Base-by-base conservation (phyloP, 352 stramenopile genomes). In the Pythium aphanidermatum region DNA sequence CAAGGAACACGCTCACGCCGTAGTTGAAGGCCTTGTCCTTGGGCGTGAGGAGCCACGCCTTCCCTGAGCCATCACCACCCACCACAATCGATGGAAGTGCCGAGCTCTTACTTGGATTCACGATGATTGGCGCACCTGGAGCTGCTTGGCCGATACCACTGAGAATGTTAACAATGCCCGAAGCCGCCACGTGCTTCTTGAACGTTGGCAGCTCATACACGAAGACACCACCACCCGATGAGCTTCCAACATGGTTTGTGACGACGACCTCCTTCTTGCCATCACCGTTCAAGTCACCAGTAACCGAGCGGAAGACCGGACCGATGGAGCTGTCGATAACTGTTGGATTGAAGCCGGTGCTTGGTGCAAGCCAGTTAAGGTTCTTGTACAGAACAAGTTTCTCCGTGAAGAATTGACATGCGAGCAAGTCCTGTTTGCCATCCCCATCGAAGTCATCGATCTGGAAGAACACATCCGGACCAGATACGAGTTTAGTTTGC, bases 311-410 rank as follows among this genome's bases (percentile, higher is more conserved):
- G 28, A 54, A 46, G 2, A 46, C 46, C 14, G 46, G 46, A 12
- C 46, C 46, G 36, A 54, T 54, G 17, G 36, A 45, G 36, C 46
- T 54, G 36, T 54, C 46, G 28, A 54, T 38, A n/a, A 54, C 35
- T 14, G 46, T 46, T 17, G 46, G 28, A 29, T 46, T 54, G 36
- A 54, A 54, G 27, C 46, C 46, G 19, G 46, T 27, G 6, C 28
- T 23, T 2, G 46, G 46, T 29, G 23, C 40, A 37, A 46, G 36
- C 46, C 46, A 54, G 46, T 54, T 54, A 10, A 54, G 36, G 46
- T 54, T 54, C 28, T 39, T 54, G 46, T 54, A 54, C 19, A 54
- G 35, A 35, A 54, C 46, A 16, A 54, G 36, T 37, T 54, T 54
- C 19, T 54, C 28, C 20, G 36, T 54, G 36, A 54, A 54, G 36